Evolutionary conservation across 164 flowering plant species (phyloP).

Genomic region (Buxus sempervirens): DNA sequence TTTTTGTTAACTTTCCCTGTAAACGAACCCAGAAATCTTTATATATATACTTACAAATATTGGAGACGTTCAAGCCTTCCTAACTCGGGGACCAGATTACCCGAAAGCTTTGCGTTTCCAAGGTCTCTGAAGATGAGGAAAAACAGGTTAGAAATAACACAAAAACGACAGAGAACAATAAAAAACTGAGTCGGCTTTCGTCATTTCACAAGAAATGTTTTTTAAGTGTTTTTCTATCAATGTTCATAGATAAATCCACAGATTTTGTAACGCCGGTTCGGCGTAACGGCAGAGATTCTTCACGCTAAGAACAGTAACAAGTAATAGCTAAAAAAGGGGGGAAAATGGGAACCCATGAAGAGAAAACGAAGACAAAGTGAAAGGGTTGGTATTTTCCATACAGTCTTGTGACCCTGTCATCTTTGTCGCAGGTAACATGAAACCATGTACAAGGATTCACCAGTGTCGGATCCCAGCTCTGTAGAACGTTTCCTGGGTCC

Average conservation of each 20-base stretch:
- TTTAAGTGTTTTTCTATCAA: no score
- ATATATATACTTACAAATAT: constrained; percentile 64
- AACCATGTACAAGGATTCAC: constrained; percentile 87
- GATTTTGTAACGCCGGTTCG: no score
- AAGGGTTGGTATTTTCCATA: constrained; percentile 17
- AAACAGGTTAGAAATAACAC: background rate
- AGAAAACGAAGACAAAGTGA: background rate
- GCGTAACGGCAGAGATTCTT: no score
- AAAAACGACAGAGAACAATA: background rate
- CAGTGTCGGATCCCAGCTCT: constrained; percentile 84
- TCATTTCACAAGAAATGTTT: no score
- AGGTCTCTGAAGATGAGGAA: constrained; percentile 50
- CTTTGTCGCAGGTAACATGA: constrained; percentile 62
- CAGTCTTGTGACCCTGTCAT: constrained; percentile 68
- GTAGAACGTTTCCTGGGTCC: constrained; percentile 59
- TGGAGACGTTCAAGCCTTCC: constrained; percentile 67
- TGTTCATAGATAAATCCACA: no score
- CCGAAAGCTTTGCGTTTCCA: constrained; percentile 74
- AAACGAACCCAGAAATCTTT: no score
- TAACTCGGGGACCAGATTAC: constrained; percentile 61
- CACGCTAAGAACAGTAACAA: no score
- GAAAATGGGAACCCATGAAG: background rate
- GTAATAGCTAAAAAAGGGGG: no score
- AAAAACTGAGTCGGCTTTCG: no score
- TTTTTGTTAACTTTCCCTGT: no score